phyloP scores from a whole-genome alignment of 2,329 filamentous ascomycete species.

The Elsinoe arachidis region DNA sequence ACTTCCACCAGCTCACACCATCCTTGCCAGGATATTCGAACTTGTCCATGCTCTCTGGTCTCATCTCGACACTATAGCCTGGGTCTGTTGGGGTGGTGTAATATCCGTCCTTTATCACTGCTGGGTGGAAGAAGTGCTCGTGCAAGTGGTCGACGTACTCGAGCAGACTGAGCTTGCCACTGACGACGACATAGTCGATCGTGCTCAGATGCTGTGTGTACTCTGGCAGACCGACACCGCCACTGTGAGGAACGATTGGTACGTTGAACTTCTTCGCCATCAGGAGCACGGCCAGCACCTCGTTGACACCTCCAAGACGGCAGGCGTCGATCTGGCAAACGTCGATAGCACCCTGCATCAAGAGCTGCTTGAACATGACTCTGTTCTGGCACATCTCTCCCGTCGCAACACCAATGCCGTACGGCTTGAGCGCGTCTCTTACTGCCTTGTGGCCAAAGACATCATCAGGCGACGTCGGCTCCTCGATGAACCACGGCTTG shows the following conservation, averaged over 20 bases:
- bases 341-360: constrained; percentile 71
- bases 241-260: constrained; percentile 80
- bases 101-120: constrained; percentile 72
- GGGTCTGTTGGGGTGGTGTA: constrained; percentile 77
- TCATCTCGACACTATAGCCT: constrained; percentile 93
- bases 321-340: constrained; percentile 87
- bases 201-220: constrained; percentile 90
- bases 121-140: constrained; percentile 82
- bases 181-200: constrained; percentile 85
- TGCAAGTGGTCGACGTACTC: constrained; percentile 93
- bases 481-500: constrained; percentile 90
- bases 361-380: constrained; percentile 86
- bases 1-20: constrained; percentile 78
- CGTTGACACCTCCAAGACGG: constrained; percentile 81
- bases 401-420: constrained; percentile 75
- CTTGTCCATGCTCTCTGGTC: constrained; percentile 71
- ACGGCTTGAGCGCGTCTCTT: constrained; percentile 65
- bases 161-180: constrained; percentile 68
- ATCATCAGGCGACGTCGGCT: constrained; percentile 85
- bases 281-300: constrained; percentile 80
- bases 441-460: constrained; percentile 81
- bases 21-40: constrained; percentile 69
- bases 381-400: constrained; percentile 96
- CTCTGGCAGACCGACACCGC: constrained; percentile 82
- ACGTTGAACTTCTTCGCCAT: constrained; percentile 73